Evolutionary conservation across 257 asterid genomes (phyloP).

Genomic region (Gynochthodes officinalis): DNA sequence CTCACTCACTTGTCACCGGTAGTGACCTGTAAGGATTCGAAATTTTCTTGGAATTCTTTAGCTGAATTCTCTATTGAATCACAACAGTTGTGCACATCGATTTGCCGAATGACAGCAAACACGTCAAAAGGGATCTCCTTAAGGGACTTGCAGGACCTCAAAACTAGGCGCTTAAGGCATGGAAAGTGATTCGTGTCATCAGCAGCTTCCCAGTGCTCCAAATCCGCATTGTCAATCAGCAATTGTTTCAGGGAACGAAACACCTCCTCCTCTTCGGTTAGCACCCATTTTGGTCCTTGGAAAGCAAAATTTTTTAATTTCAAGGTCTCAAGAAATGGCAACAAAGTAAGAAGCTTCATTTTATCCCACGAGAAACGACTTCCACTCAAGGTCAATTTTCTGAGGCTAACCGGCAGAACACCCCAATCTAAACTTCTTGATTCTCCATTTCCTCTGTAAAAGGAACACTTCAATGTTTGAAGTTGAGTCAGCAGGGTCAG

Average conservation of each 20-base stretch:
- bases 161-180: not conserved
- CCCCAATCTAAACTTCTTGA: too few relatives aligned
- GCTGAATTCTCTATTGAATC: conserved; percentile 9
- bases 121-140: not conserved
- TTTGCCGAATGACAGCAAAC: not conserved
- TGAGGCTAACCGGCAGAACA: too few relatives aligned
- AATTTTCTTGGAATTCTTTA: conserved; percentile 4
- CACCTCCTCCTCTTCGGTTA: not conserved
- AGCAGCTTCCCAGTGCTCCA: conserved; percentile 1
- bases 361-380: conserved; percentile 14
- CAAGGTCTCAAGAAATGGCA: conserved; percentile 12
- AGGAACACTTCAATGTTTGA: too few relatives aligned
- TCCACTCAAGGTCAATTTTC: too few relatives aligned
- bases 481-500: too few relatives aligned
- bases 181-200: not conserved
- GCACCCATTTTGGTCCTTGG: not conserved
- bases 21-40: conserved; percentile 1
- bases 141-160: conserved; percentile 3
- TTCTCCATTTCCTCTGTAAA: too few relatives aligned
- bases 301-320: conserved; percentile 13
- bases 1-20: not conserved
- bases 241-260: conserved; percentile 6
- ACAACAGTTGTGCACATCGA: conserved; percentile 14
- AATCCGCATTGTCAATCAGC: conserved; percentile 8
- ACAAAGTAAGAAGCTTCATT: not conserved